Conservation (phyloP, 2,329 filamentous ascomycete species). For the Colletotrichum sp. region DNA sequence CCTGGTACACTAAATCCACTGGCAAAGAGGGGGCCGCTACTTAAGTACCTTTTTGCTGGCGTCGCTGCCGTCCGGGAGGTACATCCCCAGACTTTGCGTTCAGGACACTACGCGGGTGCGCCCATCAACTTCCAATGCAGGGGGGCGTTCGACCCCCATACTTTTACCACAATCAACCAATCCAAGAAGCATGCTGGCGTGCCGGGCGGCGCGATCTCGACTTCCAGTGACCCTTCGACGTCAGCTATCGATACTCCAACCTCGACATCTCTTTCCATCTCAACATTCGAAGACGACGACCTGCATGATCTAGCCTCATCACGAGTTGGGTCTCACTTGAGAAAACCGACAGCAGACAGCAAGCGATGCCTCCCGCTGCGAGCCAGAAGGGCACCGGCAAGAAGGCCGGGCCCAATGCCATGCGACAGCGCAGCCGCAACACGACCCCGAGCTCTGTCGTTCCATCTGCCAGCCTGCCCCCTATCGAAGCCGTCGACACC, state of each 20-base stretch:
- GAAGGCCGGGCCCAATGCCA: constrained; percentile 63
- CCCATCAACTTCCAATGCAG: background rate
- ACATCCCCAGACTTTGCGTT: constrained; percentile 6
- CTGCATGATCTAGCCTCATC: constrained; percentile 4
- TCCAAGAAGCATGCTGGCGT: constrained; percentile 15
- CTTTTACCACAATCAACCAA: constrained; percentile 9
- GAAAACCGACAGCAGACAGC: background rate
- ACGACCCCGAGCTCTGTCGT: constrained; percentile 70
- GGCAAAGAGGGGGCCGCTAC: background rate
- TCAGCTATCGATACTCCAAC: background rate
- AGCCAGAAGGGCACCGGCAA: constrained; percentile 68
- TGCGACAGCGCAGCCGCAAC: constrained; percentile 76
- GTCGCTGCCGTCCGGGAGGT: background rate
- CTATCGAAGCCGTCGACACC: constrained; percentile 60
- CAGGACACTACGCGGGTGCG: background rate
- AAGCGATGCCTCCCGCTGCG: constrained; percentile 59
- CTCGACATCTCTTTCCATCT: constrained; percentile 8
- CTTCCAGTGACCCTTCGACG: constrained; percentile 3
- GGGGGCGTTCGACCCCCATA: constrained; percentile 13
- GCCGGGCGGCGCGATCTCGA: constrained; percentile 13
- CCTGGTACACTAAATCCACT: background rate
- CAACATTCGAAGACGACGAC: background rate
- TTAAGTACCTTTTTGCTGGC: background rate
- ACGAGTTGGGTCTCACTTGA: background rate
- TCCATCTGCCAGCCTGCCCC: constrained; percentile 56